Evolutionary conservation across 75 land plant genomes (phyloP), one percentile per base, ranked within the genome.

Genomic region (Adiantum capillusveneris): DNA sequence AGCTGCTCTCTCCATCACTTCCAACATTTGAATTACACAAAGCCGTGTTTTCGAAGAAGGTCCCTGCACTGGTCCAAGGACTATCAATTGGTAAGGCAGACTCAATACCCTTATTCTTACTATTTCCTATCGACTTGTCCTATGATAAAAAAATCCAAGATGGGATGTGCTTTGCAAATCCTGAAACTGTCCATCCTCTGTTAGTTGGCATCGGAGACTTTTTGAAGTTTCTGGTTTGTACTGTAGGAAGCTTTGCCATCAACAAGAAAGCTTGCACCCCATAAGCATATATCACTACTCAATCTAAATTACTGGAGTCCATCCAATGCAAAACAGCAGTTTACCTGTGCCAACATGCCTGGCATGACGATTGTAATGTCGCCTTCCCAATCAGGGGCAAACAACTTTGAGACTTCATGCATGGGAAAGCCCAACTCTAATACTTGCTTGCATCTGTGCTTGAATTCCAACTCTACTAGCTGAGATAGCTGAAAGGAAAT

Each of bases 401-500:
- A 76, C 31, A 71, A 65, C 42, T 74, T 76, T 30, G 70, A 60
- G 21, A 76, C 27, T 3, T 70, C 79, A 30, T 58, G 57, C 13
- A 76, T 24, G 27, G 29, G 53, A 41, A 76, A 55, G 6, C 77
- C 76, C 60, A 72, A 17, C 29, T 65, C 62, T 30, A 60, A 44
- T 21, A 59, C 52, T 25, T 73, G 70, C 17, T 30, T 28, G 17
- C 78, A 75, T 43, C 75, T 44, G 53, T 75, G 76, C 58, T 65
- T 75, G 17, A 75, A 75, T 68, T 76, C 79, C 70, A 76, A 65
- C 79, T 76, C 75, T 53, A 60, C 57, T 61, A 76, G 29, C 19
- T 76, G 67, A n/a, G 66, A 60, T 42, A 72, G 37, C 70, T 76
- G 60, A 57, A 63, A 37, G 11, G 29, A 24, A 55, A 24, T 9